Base-by-base conservation (phyloP, 257 asterid species). In the Jaltomata sinuosa region DNA sequence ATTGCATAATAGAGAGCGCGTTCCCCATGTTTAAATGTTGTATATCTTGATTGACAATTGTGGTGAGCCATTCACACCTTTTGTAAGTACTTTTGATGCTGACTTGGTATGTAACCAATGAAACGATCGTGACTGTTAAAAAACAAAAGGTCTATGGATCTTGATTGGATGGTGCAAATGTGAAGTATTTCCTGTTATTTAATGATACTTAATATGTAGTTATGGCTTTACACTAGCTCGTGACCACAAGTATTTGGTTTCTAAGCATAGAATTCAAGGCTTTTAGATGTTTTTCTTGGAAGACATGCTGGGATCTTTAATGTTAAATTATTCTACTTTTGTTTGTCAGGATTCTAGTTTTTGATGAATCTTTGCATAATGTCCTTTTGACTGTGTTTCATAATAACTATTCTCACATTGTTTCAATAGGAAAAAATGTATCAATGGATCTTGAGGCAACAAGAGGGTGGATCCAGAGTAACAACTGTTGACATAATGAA, bases 361-460 rank as follows among this genome's bases (percentile, higher is more conserved):
- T 49, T 49, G 62, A 49, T 49, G 42, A 49, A 27, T 25, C 8
- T 3, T 49, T 27, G 62, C 40, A 34, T 49, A 31, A 16, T 49
- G 61, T 29, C 38, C 81, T 77, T 49, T 77, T 77, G 45, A 77
- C 22, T 0, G 82, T 47, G 45, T 49, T 47, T 77, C 34, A 49
- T 77, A 27, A 49, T 27, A 29, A 77, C 82, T 49, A 49, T 27
- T 49, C n/a, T 25, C 15, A 50, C 82, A 29, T 47, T 77, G 82
- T 49, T 77, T 77, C 40, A 77, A 83, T 67, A 90, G 91, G 92
- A 90, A 79, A 90, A 90, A 80, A 85, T 90, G 34, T 88, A 90
- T 57, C 92, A 90, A 29, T 90, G 91, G 91, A 87, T 90, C 71
- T 81, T 85, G 88, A 87, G 90, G 85, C 92, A 88, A 64, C 92